Evolutionary conservation across 2,329 filamentous ascomycete genomes (phyloP).

Genomic region (Dothidotthia symphoricarpi): DNA sequence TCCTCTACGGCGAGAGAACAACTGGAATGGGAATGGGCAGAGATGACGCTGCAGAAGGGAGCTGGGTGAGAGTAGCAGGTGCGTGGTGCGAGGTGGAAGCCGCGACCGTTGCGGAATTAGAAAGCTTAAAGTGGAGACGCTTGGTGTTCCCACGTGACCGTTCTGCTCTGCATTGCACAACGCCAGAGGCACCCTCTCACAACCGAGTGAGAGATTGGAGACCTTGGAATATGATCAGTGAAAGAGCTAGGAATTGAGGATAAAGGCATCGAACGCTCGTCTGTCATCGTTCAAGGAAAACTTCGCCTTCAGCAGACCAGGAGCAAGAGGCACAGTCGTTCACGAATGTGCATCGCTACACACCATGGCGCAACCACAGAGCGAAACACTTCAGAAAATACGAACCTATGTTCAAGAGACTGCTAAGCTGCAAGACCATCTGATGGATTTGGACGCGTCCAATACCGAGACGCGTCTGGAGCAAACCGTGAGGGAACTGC

Average conservation of each 20-base stretch:
- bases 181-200: too few species aligned
- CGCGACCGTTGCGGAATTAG: conserved; percentile 15
- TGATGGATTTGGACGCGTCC: conserved; percentile 41
- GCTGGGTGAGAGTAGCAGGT: conserved; percentile 13
- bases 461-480: conserved; percentile 59
- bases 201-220: background rate
- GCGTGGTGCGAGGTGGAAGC: conserved; percentile 19
- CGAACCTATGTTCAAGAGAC: conserved; percentile 27
- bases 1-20: conserved; percentile 17
- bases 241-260: background rate
- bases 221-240: background rate
- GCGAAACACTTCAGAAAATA: conserved; percentile 25
- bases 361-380: conserved; percentile 24
- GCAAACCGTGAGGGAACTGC: conserved; percentile 66
- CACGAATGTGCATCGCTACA: too few species aligned
- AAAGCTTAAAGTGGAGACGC: conserved; percentile 11
- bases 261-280: background rate
- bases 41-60: background rate
- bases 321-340: too few species aligned
- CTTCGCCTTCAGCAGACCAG: too few species aligned
- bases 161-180: background rate
- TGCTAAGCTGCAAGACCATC: conserved; percentile 22
- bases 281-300: background rate
- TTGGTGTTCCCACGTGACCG: background rate
- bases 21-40: conserved; percentile 6